Percentiles rank a stretch among this genome's conserved stretches.
Conservation (phyloP, 2,329 filamentous ascomycete genomes). For the Talaromyces marneffei region DNA sequence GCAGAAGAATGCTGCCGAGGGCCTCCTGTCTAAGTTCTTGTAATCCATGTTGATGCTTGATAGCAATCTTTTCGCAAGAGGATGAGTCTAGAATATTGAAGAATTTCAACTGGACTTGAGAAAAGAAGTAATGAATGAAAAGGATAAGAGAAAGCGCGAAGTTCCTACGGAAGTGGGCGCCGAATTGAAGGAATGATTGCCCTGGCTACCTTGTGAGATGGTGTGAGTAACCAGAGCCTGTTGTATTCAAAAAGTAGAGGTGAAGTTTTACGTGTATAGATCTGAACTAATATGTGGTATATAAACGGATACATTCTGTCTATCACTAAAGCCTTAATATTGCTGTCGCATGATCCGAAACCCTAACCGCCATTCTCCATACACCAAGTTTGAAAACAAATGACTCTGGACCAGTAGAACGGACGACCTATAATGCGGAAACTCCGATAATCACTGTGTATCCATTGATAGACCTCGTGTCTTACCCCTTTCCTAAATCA, state of each 20-base stretch:
- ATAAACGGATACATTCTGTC: too few species aligned
- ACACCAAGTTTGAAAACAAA: background rate
- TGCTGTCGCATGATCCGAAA: background rate
- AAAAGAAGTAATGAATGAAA: background rate
- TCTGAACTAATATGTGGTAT: background rate
- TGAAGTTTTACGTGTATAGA: background rate
- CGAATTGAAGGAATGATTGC: background rate
- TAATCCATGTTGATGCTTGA: background rate
- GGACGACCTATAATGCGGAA: background rate
- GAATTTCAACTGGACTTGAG: too few species aligned
- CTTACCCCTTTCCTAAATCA: background rate
- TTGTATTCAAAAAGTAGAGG: background rate
- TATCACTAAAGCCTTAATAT: background rate
- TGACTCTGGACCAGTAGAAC: background rate
- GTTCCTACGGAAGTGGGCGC: background rate
- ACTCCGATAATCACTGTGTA: background rate
- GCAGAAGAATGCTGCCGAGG: slow-evolving; percentile 12
- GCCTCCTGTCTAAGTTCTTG: background rate
- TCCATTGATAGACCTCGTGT: background rate
- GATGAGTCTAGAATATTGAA: too few species aligned
- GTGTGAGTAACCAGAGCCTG: background rate
- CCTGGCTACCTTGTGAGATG: background rate
- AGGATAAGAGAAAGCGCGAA: background rate
- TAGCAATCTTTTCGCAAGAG: too few species aligned
- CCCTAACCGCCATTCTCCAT: background rate